A percentile compares a stretch with the other conserved stretches of the same genome.
These are phyloP conservation scores for Cynanchum wilfordii DNA, from an alignment of 257 asterid genomes.

Conservation along the genomic window DNA sequence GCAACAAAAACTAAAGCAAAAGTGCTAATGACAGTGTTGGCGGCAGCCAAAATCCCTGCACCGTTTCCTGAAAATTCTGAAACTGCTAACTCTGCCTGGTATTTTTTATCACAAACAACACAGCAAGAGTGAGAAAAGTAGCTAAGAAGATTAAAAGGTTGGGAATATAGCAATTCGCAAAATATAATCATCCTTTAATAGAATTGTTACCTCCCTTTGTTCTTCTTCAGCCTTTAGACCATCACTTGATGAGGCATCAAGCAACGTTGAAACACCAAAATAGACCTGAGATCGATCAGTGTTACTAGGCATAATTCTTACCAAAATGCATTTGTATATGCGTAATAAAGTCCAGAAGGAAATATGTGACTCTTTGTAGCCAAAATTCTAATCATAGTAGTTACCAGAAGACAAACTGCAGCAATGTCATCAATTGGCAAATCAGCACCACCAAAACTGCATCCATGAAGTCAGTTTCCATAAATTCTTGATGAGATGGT, in stretches of 20 bases:
- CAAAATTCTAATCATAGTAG: not conserved
- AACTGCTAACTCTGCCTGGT: slow-evolving; percentile 88
- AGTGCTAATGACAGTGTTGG: slow-evolving; percentile 73
- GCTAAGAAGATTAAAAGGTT: not conserved
- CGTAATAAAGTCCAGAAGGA: not conserved
- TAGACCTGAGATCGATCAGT: slow-evolving; percentile 50
- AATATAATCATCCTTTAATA: not conserved
- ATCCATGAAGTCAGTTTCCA: slow-evolving; percentile 11
- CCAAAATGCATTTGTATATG: not conserved
- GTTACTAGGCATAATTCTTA: not conserved
- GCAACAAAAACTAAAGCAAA: slow-evolving; percentile 88
- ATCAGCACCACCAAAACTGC: slow-evolving; percentile 73
- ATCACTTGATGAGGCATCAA: slow-evolving; percentile 79
- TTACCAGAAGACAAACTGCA: slow-evolving; percentile 89
- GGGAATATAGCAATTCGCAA: not conserved
- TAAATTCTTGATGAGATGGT: slow-evolving; percentile 7
- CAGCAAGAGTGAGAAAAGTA: not conserved
- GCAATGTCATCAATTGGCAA: slow-evolving; percentile 95
- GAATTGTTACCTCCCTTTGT: slow-evolving; percentile 69
- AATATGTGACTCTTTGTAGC: not conserved
- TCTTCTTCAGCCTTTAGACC: slow-evolving; percentile 84
- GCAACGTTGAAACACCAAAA: slow-evolving; percentile 86
- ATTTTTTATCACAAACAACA: slow-evolving; percentile 13
- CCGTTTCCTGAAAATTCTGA: slow-evolving; percentile 83
- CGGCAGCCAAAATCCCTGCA: slow-evolving; percentile 76